A percentile compares a stretch with the other conserved stretches of the same genome.
These are phyloP conservation scores for Apophysomyces ossiformis DNA, from an alignment of 371 early-diverging fungal genomes.

Conservation along the genomic window DNA sequence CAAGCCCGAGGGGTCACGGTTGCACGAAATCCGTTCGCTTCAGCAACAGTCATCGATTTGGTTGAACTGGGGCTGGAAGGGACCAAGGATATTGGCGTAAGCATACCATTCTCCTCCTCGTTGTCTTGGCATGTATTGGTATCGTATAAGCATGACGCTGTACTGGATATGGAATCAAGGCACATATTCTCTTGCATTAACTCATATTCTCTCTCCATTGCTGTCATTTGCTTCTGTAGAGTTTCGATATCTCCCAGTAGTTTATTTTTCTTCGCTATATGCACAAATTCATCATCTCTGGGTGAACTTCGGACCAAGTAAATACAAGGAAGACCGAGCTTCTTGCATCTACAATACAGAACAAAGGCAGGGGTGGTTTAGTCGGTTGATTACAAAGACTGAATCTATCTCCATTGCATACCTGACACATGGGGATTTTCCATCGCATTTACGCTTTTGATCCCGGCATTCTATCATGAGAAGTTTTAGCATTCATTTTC, in stretches of 20 bases:
- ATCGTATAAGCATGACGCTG: neutral
- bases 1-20: neutral
- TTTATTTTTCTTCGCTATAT: constrained; percentile 21
- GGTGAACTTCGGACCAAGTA: constrained; percentile 32
- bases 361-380: too few relatives aligned
- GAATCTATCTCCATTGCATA: constrained; percentile 3
- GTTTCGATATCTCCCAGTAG: constrained; percentile 23
- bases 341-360: constrained; percentile 27
- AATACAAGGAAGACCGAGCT: constrained; percentile 31
- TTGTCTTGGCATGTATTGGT: constrained; percentile 5
- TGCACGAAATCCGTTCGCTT: constrained; percentile 12
- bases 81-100: neutral
- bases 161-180: constrained; percentile 1
- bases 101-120: constrained; percentile 4
- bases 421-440: constrained; percentile 42
- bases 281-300: constrained; percentile 35
- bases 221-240: constrained; percentile 24
- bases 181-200: constrained; percentile 1
- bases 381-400: neutral
- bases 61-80: constrained; percentile 3
- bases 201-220: constrained; percentile 22
- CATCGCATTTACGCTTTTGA: constrained; percentile 42
- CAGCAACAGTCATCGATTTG: constrained; percentile 6
- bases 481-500: neutral
- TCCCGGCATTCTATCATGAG: constrained; percentile 40